These are phyloP conservation scores for Solanum etuberosum DNA, from an alignment of 257 asterid species.

Conservation along the genomic window DNA sequence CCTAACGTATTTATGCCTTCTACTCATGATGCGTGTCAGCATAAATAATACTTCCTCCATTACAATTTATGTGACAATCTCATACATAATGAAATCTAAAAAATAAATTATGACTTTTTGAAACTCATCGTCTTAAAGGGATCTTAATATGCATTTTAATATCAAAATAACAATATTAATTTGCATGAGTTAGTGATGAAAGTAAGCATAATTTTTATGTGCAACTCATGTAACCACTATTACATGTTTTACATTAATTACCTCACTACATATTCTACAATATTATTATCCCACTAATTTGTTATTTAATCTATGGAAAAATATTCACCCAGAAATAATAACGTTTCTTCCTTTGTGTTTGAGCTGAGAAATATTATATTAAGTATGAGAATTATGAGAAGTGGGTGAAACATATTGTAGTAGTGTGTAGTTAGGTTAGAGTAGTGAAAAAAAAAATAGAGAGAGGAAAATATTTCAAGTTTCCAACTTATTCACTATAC, in stretches of 20 bases:
- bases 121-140: too few species aligned
- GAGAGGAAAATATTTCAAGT: neutral
- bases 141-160: neutral
- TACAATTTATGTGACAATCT: neutral
- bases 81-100: neutral
- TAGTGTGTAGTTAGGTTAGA: neutral
- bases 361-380: neutral
- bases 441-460: neutral
- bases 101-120: neutral
- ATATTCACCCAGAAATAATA: neutral
- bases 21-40: neutral
- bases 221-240: too few species aligned
- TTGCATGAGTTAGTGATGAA: neutral
- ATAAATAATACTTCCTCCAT: neutral
- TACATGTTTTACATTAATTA: neutral
- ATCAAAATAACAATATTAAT: neutral
- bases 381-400: neutral
- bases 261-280: neutral
- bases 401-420: neutral
- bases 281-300: neutral
- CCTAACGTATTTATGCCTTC: neutral
- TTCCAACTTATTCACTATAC: neutral
- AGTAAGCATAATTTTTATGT: neutral
- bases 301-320: too few species aligned
- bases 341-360: neutral